Percentiles rank a stretch among this genome's conserved stretches.
Conservation (phyloP, 306 rosid species). For the Albizia julibrissin region DNA sequence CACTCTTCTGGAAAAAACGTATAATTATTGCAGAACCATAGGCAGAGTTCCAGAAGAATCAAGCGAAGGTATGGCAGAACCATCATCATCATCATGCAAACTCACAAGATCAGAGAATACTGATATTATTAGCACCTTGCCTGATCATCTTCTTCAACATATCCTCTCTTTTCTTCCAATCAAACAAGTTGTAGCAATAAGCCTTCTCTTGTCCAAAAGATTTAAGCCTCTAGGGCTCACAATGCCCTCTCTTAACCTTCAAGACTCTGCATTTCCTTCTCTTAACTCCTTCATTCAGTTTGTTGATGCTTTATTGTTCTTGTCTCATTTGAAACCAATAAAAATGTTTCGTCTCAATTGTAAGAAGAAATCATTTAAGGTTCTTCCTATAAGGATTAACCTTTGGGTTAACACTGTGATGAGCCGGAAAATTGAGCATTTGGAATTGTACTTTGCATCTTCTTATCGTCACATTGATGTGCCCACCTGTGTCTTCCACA, state of each 20-base stretch:
- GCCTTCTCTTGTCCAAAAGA: slow-evolving; percentile 29
- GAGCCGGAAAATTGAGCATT: neutral
- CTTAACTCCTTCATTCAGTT: neutral
- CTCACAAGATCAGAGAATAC: no score
- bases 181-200: slow-evolving; percentile 8
- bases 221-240: slow-evolving; percentile 31
- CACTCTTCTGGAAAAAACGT: no score
- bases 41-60: no score
- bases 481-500: neutral
- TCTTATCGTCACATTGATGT: neutral
- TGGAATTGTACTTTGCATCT: neutral
- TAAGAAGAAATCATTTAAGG: neutral
- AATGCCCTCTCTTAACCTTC: neutral
- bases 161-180: neutral
- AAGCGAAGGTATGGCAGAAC: no score
- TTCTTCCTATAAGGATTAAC: neutral
- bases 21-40: no score
- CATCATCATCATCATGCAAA: no score
- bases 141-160: neutral
- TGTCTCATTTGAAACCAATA: neutral
- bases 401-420: neutral
- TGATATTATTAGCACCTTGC: neutral
- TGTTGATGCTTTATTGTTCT: neutral
- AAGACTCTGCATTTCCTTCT: neutral
- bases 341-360: neutral